A percentile compares a stretch with the other conserved stretches of the same genome.
phyloP scores from a whole-genome alignment of 2,329 filamentous ascomycete genomes.

The Sarocladiaceae sp. region DNA sequence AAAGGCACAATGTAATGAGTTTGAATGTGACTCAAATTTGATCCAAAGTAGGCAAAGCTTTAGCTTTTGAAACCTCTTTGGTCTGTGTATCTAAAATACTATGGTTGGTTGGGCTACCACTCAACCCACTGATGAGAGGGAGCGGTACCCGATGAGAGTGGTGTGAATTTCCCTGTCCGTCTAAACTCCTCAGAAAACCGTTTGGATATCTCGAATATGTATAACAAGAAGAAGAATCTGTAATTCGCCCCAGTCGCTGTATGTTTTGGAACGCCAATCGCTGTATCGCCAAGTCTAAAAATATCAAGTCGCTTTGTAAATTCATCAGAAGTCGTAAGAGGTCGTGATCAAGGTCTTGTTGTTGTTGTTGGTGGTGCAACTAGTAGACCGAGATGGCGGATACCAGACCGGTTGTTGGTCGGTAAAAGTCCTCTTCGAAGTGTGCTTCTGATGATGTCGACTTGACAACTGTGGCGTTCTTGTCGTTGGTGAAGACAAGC shows the following conservation, averaged over 20 bases:
- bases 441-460: slow-evolving; percentile 35
- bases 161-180: no score
- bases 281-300: slow-evolving; percentile 1
- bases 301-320: slow-evolving; percentile 1
- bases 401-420: slow-evolving; percentile 44
- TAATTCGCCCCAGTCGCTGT: not conserved
- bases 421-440: slow-evolving; percentile 48
- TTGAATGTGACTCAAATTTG: no score
- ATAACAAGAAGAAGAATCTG: not conserved
- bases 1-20: no score
- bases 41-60: no score
- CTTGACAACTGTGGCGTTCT: slow-evolving; percentile 39
- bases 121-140: no score
- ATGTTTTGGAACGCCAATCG: not conserved
- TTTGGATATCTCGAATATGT: slow-evolving; percentile 7
- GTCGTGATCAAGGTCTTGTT: slow-evolving; percentile 10
- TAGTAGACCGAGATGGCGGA: slow-evolving; percentile 54
- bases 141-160: no score
- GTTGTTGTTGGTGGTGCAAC: slow-evolving; percentile 3
- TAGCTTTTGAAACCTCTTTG: no score
- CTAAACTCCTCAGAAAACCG: no score
- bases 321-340: slow-evolving; percentile 12
- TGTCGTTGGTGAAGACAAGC: slow-evolving; percentile 42
- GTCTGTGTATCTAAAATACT: no score
- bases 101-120: no score